Conservation (phyloP, 495 filamentous ascomycete species). For the Paragyromitra xinjiangensis region DNA sequence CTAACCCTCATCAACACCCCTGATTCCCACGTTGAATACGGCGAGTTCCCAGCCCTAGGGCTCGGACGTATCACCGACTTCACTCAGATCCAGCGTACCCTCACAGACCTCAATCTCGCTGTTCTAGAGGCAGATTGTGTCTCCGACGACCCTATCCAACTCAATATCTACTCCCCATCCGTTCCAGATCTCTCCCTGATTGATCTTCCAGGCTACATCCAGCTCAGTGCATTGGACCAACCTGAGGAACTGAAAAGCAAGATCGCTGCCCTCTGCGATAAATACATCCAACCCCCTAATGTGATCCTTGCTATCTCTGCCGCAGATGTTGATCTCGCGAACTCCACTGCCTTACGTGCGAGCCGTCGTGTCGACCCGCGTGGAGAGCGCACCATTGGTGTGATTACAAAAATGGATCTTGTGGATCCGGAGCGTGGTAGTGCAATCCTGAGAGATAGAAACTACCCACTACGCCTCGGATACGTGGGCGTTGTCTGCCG, state of each 20-base stretch:
- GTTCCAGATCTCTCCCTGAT: slow-evolving; percentile 97
- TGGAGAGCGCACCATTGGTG: slow-evolving; percentile 95
- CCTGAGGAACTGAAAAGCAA: slow-evolving; percentile 91
- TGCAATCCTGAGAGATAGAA: slow-evolving; percentile 80
- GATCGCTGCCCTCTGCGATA: slow-evolving; percentile 95
- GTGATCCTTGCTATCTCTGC: slow-evolving; percentile 97
- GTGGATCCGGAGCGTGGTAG: slow-evolving; percentile 84
- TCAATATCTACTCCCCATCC: slow-evolving; percentile 92
- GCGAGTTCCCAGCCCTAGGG: slow-evolving; percentile 93
- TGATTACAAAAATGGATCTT: slow-evolving; percentile 99
- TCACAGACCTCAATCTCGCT: slow-evolving; percentile 94
- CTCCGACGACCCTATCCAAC: slow-evolving; percentile 93
- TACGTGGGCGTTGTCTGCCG: slow-evolving; percentile 95
- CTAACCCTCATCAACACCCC: slow-evolving; percentile 96
- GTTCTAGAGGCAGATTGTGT: slow-evolving; percentile 91
- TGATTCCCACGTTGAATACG: slow-evolving; percentile 87
- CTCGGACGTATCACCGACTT: slow-evolving; percentile 94
- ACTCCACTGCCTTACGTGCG: slow-evolving; percentile 90
- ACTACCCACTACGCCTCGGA: slow-evolving; percentile 93
- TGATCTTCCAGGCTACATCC: slow-evolving; percentile 96
- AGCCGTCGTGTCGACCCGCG: slow-evolving; percentile 92
- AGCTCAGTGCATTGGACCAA: slow-evolving; percentile 89
- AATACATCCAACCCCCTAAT: slow-evolving; percentile 96
- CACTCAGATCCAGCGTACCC: slow-evolving; percentile 85
- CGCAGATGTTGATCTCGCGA: slow-evolving; percentile 95